These are phyloP conservation scores for Hsuehochloa calcarea DNA, from an alignment of 176 grass and related monocot genomes.

Conservation along the genomic window DNA sequence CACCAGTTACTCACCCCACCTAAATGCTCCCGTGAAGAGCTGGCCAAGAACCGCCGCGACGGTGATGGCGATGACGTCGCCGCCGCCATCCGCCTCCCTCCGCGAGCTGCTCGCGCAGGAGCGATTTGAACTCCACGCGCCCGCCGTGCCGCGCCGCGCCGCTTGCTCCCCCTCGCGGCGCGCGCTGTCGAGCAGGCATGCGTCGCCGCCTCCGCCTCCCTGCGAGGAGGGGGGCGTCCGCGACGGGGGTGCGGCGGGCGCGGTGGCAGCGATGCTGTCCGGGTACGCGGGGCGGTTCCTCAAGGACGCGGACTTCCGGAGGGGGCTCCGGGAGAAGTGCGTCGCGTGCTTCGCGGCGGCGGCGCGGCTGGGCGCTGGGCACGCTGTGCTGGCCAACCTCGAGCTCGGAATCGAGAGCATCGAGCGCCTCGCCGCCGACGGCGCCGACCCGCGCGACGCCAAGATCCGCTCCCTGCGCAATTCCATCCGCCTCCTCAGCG, in stretches of 20 bases:
- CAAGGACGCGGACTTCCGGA: conserved; percentile 59
- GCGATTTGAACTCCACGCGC: conserved; percentile 11
- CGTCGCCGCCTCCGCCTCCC: not conserved
- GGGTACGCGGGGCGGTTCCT: conserved; percentile 76
- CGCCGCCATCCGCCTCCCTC: conserved; percentile 47
- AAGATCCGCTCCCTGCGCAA: conserved; percentile 92
- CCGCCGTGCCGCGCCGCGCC: not conserved
- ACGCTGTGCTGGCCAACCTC: conserved; percentile 77
- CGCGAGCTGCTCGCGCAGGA: conserved; percentile 69
- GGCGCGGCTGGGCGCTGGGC: conserved; percentile 15
- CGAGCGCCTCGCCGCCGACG: conserved; percentile 69
- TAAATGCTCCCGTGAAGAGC: not conserved
- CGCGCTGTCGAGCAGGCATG: conserved; percentile 32
- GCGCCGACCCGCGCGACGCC: conserved; percentile 40
- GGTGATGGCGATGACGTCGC: conserved; percentile 29
- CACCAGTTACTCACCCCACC: conserved; percentile 9
- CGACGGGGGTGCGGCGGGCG: conserved; percentile 27
- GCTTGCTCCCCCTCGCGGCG: not conserved
- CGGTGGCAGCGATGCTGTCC: conserved; percentile 69
- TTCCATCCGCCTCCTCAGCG: conserved; percentile 84
- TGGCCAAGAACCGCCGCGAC: conserved; percentile 1
- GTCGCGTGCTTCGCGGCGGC: conserved; percentile 34
- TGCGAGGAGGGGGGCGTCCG: not conserved
- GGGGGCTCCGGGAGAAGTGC: conserved; percentile 70
- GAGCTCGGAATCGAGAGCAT: conserved; percentile 91